Evolutionary conservation across 352 stramenopile genomes (phyloP), one percentile per base, ranked within the genome.

Genomic region (Pythium oligandrum): DNA sequence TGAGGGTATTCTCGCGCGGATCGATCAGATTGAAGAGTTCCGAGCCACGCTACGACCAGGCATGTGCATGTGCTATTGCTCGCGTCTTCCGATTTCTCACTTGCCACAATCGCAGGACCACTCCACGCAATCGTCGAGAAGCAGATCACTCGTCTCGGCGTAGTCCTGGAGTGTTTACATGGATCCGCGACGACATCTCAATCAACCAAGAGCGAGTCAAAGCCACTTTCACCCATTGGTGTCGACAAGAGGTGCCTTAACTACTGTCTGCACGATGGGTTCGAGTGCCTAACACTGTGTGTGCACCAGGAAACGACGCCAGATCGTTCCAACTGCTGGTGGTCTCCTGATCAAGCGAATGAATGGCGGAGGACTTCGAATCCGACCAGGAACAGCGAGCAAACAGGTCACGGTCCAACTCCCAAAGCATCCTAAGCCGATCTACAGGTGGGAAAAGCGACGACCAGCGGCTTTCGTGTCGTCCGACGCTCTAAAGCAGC

Each of bases 401-500:
- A 83, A 75, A 32, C 67, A 81, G 45, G 53, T 71, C 11, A 54
- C 32, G 2, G 44, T 51, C 26, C 44, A 62, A 6, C 55, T 63
- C 11, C 68, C 55, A 32, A 70, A 66, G 17, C 38, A 64, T 1
- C 60, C 64, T 31, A 86, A 86, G 46, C 73, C 75, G 1, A 71
- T 83, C 11, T 86, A 86, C 43, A 68, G 68, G 33, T 86, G 75
- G 75, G 75, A 86, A 40, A 75, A 70, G 39, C 63, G 72, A 4
- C 58, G 47, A 4, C 47, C 48, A 12, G 11, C 62, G 52, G 11
- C 61, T 57, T 43, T 46, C 43, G 37, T 40, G 17, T 35, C 49
- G 7, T 12, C 48, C 26, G 44, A 55, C 36, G 9, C 42, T 31
- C 17, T 26, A 26, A 26, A 26, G 17, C 17, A 26, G 17, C 17